Percentiles rank a stretch among this genome's conserved stretches.
Conservation (phyloP, 2,329 filamentous ascomycete genomes). For the Pseudogymnoascus sp. region DNA sequence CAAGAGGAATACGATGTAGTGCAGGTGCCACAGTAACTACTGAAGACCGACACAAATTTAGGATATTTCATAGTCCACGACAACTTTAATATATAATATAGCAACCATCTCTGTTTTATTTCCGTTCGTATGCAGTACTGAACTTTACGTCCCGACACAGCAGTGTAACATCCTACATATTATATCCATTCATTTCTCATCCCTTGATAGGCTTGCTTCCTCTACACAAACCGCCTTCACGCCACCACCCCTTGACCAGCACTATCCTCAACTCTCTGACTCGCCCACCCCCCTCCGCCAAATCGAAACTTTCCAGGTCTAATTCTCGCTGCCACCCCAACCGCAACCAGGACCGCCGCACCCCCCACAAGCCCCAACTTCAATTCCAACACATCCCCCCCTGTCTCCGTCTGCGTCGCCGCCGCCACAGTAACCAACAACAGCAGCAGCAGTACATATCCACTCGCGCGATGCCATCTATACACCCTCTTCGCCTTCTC, state of each 20-base stretch:
- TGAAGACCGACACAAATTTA: neutral
- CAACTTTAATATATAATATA: neutral
- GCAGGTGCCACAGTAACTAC: neutral
- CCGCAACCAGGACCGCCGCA: slow-evolving; percentile 55
- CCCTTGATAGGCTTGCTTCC: neutral
- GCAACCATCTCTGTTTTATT: too few species aligned
- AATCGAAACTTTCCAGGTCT: slow-evolving; percentile 74
- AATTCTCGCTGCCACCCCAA: slow-evolving; percentile 69
- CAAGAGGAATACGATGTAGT: neutral
- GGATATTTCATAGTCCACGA: neutral
- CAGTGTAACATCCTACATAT: neutral
- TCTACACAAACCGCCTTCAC: neutral
- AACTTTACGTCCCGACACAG: too few species aligned
- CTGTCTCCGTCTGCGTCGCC: slow-evolving; percentile 71
- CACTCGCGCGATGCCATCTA: slow-evolving; percentile 77
- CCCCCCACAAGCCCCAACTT: slow-evolving; percentile 68
- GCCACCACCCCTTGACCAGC: neutral
- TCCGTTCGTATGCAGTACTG: too few species aligned
- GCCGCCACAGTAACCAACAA: slow-evolving; percentile 66
- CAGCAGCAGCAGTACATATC: slow-evolving; percentile 65
- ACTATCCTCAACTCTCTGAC: neutral
- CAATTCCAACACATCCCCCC: slow-evolving; percentile 58
- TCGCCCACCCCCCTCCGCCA: slow-evolving; percentile 30
- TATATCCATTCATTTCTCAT: neutral
- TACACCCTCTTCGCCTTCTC: slow-evolving; percentile 75